Base-by-base conservation (phyloP, 2,329 filamentous ascomycete species). In the Sclerotinia spermophila region DNA sequence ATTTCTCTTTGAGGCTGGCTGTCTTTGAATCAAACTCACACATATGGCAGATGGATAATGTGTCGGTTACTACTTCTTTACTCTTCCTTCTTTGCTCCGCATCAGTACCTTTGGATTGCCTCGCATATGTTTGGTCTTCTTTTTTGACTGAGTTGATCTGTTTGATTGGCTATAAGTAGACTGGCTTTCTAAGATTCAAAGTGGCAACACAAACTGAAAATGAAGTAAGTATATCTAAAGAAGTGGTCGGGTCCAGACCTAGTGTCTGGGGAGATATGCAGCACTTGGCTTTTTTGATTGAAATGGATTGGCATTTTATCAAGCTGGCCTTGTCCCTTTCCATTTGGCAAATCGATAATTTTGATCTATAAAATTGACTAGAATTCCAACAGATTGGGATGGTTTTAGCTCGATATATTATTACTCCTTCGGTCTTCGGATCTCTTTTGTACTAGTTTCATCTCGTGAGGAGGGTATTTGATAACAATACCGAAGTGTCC, bases 161-260 rank as follows among this genome's bases (percentile, higher is more conserved):
- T 64, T 51, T 64, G 61, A 51, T 64, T 64, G 61, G 61, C 61
- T 64, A 17, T 35, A 27, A 11, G 61, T n/a, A 48, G 27, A 19
- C 30, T 15, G 44, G 21, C 2, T 35, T 62, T 21, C 42, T 13
- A 17, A 24, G 33, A n/a, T 45, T 58, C 5, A n/a, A 27, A 21
- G 60, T 48, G 60, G 30, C 19, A 38, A 17, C 35, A 60, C 40
- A 19, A 27, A 40, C 40, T 59, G 56, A 40, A 40, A 40, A 40
- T 38, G 21, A 2, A 35, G 3, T 62, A 2, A 35, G 3, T 62
- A 35, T n/a, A 35, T 35, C 60, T 62, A 62, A 48, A 21, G 30
- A 35, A 45, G 60, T n/a, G 60, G 33, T 64, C 60, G 60, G 44
- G 60, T 64, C 60, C 60, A 64, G 60, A 64, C 30, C 30, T 38